Conservation (phyloP, 108 stramenopile species). For the Discostella pseudostelligera region DNA sequence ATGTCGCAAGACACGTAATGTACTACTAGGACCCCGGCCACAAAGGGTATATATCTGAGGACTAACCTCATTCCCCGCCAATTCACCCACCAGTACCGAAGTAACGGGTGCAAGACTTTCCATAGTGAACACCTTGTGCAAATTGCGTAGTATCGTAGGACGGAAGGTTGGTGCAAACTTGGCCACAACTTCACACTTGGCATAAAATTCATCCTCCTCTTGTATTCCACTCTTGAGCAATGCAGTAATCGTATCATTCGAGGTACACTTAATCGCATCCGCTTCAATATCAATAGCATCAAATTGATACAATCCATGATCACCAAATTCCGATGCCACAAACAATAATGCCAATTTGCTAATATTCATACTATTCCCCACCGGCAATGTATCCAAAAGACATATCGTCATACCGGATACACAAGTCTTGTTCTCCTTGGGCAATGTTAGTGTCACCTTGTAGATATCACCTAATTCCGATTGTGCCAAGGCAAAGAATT, state of each 20-base stretch:
- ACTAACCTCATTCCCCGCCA: constrained; percentile 88
- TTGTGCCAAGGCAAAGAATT: constrained; percentile 95
- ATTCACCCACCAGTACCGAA: constrained; percentile 87
- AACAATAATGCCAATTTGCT: constrained; percentile 92
- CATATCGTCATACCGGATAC: constrained; percentile 65
- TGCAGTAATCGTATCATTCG: constrained; percentile 46
- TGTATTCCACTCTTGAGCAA: constrained; percentile 22
- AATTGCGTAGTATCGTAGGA: constrained; percentile 75
- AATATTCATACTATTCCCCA: constrained; percentile 84
- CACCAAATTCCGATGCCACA: constrained; percentile 92
- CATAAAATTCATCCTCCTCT: constrained; percentile 34
- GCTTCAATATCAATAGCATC: constrained; percentile 82
- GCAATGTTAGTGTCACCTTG: constrained; percentile 81
- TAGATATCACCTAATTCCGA: constrained; percentile 96
- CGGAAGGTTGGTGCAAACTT: constrained; percentile 71
- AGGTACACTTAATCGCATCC: constrained; percentile 55
- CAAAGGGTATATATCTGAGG: constrained; percentile 92
- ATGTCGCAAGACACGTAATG: constrained; percentile 85
- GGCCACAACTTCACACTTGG: constrained; percentile 41
- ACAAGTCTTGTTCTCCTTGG: constrained; percentile 54
- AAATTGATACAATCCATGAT: constrained; percentile 96
- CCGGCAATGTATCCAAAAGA: constrained; percentile 89
- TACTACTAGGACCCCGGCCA: constrained; percentile 85
- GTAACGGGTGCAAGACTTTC: constrained; percentile 87
- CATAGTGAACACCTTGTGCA: constrained; percentile 73